A percentile compares a stretch with the other conserved stretches of the same genome.
phyloP scores from a whole-genome alignment of 129 eudicot species.

The Flaveria trinervia region DNA sequence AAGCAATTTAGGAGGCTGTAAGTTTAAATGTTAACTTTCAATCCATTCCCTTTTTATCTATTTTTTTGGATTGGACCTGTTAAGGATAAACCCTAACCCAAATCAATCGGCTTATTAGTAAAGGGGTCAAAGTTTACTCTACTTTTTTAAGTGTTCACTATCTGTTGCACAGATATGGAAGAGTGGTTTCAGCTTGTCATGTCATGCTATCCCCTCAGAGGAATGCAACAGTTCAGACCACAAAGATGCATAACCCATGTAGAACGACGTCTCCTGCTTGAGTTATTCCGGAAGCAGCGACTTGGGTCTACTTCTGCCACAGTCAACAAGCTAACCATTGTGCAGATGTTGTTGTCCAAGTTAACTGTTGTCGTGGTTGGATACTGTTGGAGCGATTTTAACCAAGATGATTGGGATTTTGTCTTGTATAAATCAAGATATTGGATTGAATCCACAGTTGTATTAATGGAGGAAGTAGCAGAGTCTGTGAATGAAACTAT shows the following conservation, averaged over 20 bases:
- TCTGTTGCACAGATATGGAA: conserved; percentile 61
- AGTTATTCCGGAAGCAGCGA: conserved; percentile 71
- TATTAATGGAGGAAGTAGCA: conserved; percentile 76
- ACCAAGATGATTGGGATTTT: conserved; percentile 85
- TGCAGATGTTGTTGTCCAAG: conserved; percentile 66
- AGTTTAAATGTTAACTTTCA: neutral
- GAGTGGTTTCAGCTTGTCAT: conserved; percentile 79
- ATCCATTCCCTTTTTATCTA: neutral
- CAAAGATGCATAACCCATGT: conserved; percentile 52
- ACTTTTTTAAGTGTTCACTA: conserved; percentile 4
- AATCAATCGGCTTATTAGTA: neutral
- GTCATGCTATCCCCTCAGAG: conserved; percentile 75
- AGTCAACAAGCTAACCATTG: conserved; percentile 59
- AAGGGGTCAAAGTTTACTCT: neutral
- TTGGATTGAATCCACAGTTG: conserved; percentile 86
- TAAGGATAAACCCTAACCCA: neutral
- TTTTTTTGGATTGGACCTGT: neutral
- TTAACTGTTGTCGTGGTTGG: conserved; percentile 59
- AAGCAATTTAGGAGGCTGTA: neutral
- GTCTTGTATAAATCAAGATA: conserved; percentile 61
- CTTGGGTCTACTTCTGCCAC: conserved; percentile 42
- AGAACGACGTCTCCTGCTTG: conserved; percentile 60
- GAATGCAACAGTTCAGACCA: conserved; percentile 43
- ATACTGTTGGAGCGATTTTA: conserved; percentile 78
- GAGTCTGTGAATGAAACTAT: conserved; percentile 68